Evolutionary conservation across 768 basidiomycete species (phyloP).

Genomic region (Epithele typhae): DNA sequence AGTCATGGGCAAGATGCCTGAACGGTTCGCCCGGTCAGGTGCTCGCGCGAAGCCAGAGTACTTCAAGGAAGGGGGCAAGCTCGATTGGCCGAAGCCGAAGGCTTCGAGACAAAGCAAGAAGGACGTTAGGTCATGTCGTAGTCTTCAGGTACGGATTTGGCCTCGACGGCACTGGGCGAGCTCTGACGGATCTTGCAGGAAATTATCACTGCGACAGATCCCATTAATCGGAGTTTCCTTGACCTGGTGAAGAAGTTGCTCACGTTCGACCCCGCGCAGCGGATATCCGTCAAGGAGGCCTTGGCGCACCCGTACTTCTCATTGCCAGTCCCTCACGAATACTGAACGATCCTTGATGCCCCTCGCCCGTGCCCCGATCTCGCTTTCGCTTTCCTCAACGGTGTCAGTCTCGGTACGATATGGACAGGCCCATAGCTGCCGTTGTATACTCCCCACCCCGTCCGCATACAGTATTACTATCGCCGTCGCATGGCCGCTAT

Average conservation of each 20-base stretch:
- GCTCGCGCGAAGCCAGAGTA: slow-evolving; percentile 86
- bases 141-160: slow-evolving; percentile 56
- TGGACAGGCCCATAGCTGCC: slow-evolving; percentile 20
- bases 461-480: slow-evolving; percentile 23
- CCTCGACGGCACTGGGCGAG: not conserved
- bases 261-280: slow-evolving; percentile 84
- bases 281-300: slow-evolving; percentile 86
- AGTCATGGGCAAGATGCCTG: slow-evolving; percentile 98
- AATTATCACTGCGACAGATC: slow-evolving; percentile 76
- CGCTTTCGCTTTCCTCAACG: slow-evolving; percentile 9
- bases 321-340: slow-evolving; percentile 61
- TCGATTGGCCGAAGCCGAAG: slow-evolving; percentile 91
- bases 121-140: slow-evolving; percentile 83
- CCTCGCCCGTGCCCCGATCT: slow-evolving; percentile 2
- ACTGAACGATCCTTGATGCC: slow-evolving; percentile 36
- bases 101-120: slow-evolving; percentile 89
- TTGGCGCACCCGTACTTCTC: slow-evolving; percentile 85
- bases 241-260: slow-evolving; percentile 86
- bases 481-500: slow-evolving; percentile 22
- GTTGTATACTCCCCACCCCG: slow-evolving; percentile 21
- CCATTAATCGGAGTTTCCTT: slow-evolving; percentile 74
- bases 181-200: slow-evolving; percentile 44
- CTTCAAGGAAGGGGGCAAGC: slow-evolving; percentile 79
- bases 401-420: slow-evolving; percentile 19
- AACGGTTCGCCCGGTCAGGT: slow-evolving; percentile 72